These are phyloP conservation scores for Apiospora malaysiana DNA, from an alignment of 2,329 filamentous ascomycete species.

Conservation along the genomic window DNA sequence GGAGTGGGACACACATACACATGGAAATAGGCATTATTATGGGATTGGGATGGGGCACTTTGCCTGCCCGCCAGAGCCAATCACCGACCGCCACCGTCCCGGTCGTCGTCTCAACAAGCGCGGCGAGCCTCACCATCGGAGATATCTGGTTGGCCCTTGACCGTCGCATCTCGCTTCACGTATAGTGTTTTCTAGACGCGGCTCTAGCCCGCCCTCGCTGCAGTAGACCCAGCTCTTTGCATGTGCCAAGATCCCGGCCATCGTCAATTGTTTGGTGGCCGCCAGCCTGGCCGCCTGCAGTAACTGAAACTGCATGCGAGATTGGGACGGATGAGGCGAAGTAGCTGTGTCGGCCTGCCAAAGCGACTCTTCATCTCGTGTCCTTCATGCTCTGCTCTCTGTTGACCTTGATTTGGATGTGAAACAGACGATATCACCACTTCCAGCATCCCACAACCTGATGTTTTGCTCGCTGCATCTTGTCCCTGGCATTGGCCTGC, in stretches of 20 bases:
- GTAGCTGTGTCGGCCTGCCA: slow-evolving; percentile 10
- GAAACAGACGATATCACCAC: not conserved
- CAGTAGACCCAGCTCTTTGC: not conserved
- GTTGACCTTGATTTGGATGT: not conserved
- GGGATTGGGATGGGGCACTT: no score
- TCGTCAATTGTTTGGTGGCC: slow-evolving; percentile 17
- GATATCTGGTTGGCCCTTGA: slow-evolving; percentile 38
- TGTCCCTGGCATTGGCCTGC: no score
- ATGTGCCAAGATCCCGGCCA: slow-evolving; percentile 24
- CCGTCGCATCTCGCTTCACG: slow-evolving; percentile 20
- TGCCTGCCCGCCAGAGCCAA: no score
- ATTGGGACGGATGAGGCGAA: slow-evolving; percentile 35
- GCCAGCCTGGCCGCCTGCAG: slow-evolving; percentile 17
- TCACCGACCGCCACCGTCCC: no score
- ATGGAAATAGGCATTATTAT: no score
- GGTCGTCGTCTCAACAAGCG: slow-evolving; percentile 30
- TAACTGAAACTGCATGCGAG: slow-evolving; percentile 23
- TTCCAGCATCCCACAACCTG: not conserved
- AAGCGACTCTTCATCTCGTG: not conserved
- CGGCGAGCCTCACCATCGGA: slow-evolving; percentile 28
- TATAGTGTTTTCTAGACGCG: slow-evolving; percentile 34
- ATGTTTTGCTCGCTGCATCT: not conserved
- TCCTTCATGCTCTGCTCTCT: not conserved
- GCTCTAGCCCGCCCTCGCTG: slow-evolving; percentile 19
- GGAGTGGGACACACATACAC: no score